Conservation (phyloP, 2,329 filamentous ascomycete species). For the Aspergillus pseudoglaucus region DNA sequence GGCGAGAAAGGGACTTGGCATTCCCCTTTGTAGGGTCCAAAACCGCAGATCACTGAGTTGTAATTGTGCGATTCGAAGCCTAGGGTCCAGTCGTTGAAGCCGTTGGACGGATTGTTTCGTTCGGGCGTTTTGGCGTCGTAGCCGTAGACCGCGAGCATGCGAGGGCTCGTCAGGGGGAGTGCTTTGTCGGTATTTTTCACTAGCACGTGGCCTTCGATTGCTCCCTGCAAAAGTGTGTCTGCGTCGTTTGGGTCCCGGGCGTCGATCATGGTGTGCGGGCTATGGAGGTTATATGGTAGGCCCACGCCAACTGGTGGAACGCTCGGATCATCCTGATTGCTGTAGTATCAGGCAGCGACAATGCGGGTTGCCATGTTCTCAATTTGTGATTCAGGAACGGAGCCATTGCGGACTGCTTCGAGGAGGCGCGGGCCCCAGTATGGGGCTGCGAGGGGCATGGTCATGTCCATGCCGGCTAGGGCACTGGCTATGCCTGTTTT, state of each 20-base stretch:
- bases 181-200: slow-evolving; percentile 40
- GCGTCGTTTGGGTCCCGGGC: slow-evolving; percentile 14
- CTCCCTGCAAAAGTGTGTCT: background rate
- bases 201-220: slow-evolving; percentile 30
- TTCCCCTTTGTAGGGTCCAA: background rate
- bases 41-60: background rate
- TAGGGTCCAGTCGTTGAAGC: background rate
- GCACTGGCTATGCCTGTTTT: slow-evolving; percentile 62
- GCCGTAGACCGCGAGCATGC: slow-evolving; percentile 45
- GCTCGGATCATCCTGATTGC: slow-evolving; percentile 36
- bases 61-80: background rate
- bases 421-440: slow-evolving; percentile 38
- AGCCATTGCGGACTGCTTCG: slow-evolving; percentile 55
- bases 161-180: slow-evolving; percentile 42
- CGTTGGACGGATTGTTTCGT: background rate
- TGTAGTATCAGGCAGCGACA: slow-evolving; percentile 44
- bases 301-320: background rate
- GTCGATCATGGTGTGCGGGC: slow-evolving; percentile 27
- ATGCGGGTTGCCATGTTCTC: slow-evolving; percentile 55
- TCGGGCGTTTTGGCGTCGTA: slow-evolving; percentile 33
- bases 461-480: slow-evolving; percentile 72
- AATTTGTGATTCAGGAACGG: slow-evolving; percentile 49
- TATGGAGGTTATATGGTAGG: background rate
- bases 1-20: background rate
- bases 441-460: slow-evolving; percentile 60